Conservation (phyloP, 352 stramenopile species). For the Globisporangium okanoganense region DNA sequence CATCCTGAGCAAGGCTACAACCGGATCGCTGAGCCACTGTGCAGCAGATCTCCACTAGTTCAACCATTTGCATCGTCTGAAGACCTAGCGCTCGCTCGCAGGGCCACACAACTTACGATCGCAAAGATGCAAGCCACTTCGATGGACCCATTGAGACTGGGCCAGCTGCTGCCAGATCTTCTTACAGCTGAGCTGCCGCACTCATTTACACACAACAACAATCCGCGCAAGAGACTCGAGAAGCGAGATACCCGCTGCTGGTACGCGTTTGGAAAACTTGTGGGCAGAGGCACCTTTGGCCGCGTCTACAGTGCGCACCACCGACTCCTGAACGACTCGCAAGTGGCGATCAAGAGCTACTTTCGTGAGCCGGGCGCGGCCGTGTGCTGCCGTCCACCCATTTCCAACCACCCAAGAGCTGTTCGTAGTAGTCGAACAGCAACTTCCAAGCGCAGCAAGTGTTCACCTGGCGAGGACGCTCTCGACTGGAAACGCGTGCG, state of each 20-base stretch:
- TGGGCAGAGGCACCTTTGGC: slow-evolving; percentile 53
- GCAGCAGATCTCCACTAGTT: neutral
- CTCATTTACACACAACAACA: neutral
- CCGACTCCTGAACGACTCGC: slow-evolving; percentile 32
- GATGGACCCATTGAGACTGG: neutral
- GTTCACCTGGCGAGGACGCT: slow-evolving; percentile 16
- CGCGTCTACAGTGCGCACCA: slow-evolving; percentile 42
- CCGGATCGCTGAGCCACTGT: neutral
- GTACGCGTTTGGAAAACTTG: slow-evolving; percentile 43
- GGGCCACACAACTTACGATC: neutral
- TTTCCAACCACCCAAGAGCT: neutral
- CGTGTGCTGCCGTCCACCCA: slow-evolving; percentile 25
- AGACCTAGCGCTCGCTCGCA: slow-evolving; percentile 4
- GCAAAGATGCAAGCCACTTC: neutral
- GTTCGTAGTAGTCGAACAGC: neutral
- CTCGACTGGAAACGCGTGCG: slow-evolving; percentile 63
- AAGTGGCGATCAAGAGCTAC: slow-evolving; percentile 71
- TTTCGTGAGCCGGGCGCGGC: slow-evolving; percentile 28
- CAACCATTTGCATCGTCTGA: neutral
- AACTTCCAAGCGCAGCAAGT: neutral
- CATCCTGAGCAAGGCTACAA: neutral
- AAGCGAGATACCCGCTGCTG: slow-evolving; percentile 19
- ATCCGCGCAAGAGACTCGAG: slow-evolving; percentile 13
- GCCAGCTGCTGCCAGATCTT: neutral
- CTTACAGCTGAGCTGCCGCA: neutral